These are phyloP conservation scores for Deuterostichococcus epilithicus DNA, from an alignment of 139 green algal species.

Conservation along the genomic window DNA sequence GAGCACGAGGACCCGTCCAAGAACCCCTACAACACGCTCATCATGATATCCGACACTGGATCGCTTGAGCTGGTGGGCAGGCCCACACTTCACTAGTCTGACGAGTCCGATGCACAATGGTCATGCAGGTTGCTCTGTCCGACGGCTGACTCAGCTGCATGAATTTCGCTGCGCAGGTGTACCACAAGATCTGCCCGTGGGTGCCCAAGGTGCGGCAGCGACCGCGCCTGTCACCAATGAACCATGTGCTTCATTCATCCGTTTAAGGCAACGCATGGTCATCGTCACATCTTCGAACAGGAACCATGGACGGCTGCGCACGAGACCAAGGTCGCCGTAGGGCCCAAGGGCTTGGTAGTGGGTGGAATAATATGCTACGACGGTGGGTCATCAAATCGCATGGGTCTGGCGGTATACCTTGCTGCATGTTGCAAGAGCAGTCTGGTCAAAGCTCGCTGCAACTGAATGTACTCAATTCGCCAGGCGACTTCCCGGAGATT, in stretches of 20 bases:
- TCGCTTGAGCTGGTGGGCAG: too few species aligned
- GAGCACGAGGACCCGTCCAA: conserved; percentile 29
- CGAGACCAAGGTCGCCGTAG: conserved; percentile 35
- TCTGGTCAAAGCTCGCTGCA: too few species aligned
- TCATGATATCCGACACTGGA: conserved; percentile 51
- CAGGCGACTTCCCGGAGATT: conserved; percentile 46
- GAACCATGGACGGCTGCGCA: conserved; percentile 48
- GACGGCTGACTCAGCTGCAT: too few species aligned
- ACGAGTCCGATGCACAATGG: too few species aligned
- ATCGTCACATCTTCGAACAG: not conserved
- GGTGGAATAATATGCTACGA: conserved; percentile 45
- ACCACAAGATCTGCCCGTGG: conserved; percentile 52
- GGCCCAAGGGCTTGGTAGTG: conserved; percentile 27
- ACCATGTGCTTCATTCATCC: too few species aligned
- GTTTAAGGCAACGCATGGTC: too few species aligned
- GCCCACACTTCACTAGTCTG: too few species aligned
- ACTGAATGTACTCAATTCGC: too few species aligned
- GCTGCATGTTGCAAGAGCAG: too few species aligned
- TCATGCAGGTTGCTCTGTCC: too few species aligned
- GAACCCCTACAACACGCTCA: conserved; percentile 52
- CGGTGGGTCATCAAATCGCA: conserved; percentile 23
- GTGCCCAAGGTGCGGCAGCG: conserved; percentile 9
- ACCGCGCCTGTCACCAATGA: not conserved
- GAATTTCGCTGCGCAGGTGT: conserved; percentile 12
- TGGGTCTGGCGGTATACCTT: too few species aligned